These are phyloP conservation scores for Vitis rupestris DNA, from an alignment of 164 flowering plant genomes.

Conservation along the genomic window DNA sequence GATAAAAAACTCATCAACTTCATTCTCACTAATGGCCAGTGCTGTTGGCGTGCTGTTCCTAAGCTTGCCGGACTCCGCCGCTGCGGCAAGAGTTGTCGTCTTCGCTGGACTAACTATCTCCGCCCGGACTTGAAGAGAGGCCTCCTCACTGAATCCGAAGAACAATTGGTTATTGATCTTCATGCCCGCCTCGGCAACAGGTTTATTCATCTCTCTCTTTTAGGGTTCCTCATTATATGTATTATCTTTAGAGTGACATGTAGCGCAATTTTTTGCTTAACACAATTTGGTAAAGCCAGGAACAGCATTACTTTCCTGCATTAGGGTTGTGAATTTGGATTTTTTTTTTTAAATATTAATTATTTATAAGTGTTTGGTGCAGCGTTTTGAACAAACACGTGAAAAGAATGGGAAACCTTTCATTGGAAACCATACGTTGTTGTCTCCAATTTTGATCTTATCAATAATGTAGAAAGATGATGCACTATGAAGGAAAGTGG, in stretches of 20 bases:
- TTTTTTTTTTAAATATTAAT: too few species aligned
- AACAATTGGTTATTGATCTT: constrained; percentile 80
- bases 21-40: constrained; percentile 85
- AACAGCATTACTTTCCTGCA: too few species aligned
- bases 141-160: constrained; percentile 75
- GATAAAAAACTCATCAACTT: constrained; percentile 89
- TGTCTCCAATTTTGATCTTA: too few species aligned
- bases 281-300: too few species aligned
- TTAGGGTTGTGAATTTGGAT: too few species aligned
- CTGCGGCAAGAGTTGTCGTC: constrained; percentile 92
- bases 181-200: constrained; percentile 91
- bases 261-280: too few species aligned
- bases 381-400: neutral
- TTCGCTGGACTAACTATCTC: constrained; percentile 92
- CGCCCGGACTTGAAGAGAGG: constrained; percentile 90
- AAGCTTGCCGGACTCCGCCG: constrained; percentile 89
- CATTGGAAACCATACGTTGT: too few species aligned
- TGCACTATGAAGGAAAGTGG: too few species aligned
- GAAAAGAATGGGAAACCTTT: too few species aligned
- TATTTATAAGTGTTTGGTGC: neutral
- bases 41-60: constrained; percentile 92
- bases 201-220: constrained; percentile 26
- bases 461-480: too few species aligned
- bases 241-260: neutral
- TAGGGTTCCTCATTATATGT: neutral